phyloP scores from a whole-genome alignment of 257 asterid species.

The Solanum raphanifolium region DNA sequence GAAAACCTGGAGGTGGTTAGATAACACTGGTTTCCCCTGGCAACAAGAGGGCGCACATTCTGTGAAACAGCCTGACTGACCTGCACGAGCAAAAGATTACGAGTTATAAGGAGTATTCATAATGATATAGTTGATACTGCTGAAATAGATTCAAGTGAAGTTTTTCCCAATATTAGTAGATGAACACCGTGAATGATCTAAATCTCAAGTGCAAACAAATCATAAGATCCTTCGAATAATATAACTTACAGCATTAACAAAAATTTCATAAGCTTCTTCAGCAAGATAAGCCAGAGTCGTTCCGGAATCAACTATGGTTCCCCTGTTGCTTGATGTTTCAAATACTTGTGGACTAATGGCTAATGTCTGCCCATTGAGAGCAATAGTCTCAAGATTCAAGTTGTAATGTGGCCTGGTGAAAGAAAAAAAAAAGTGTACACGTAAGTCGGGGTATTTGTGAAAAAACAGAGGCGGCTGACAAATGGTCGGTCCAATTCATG shows the following conservation, averaged over 20 bases:
- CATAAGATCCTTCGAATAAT: neutral
- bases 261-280: constrained; percentile 79
- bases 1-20: constrained; percentile 69
- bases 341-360: constrained; percentile 65
- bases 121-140: neutral
- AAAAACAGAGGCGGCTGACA: neutral
- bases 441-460: neutral
- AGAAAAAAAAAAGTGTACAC: neutral
- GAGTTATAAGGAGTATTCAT: neutral
- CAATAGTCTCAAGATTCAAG: constrained; percentile 65
- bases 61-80: constrained; percentile 51
- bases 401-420: constrained; percentile 86
- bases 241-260: constrained; percentile 60
- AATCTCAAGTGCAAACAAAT: neutral
- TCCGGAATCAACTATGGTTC: constrained; percentile 95
- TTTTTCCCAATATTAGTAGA: neutral
- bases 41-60: constrained; percentile 44
- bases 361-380: constrained; percentile 79
- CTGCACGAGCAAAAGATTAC: constrained; percentile 25
- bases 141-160: neutral
- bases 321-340: constrained; percentile 56
- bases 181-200: neutral
- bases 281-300: constrained; percentile 93
- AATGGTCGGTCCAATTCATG: neutral
- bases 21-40: constrained; percentile 76